These are phyloP conservation scores for Pseudonectria foliicola DNA, from an alignment of 2,329 filamentous ascomycete genomes.

Conservation along the genomic window DNA sequence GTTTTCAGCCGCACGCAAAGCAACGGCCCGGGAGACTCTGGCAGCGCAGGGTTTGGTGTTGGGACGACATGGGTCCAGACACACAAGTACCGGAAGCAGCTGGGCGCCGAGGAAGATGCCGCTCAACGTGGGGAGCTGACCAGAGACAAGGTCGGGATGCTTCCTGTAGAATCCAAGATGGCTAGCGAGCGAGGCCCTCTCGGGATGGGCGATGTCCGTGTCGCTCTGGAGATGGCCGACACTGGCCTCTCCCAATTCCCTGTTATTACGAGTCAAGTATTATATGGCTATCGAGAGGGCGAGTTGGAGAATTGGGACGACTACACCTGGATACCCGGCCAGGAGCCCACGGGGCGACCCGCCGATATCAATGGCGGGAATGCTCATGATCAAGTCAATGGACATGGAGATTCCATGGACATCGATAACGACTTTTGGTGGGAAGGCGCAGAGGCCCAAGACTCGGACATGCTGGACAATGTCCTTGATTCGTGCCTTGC, in stretches of 20 bases:
- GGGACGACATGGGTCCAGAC: slow-evolving; percentile 71
- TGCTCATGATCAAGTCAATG: slow-evolving; percentile 37
- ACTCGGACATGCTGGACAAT: slow-evolving; percentile 46
- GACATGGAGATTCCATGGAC: slow-evolving; percentile 51
- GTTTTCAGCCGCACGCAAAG: slow-evolving; percentile 58
- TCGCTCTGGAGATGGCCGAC: slow-evolving; percentile 70
- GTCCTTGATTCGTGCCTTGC: slow-evolving; percentile 51
- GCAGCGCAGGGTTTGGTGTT: slow-evolving; percentile 55
- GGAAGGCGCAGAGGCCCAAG: slow-evolving; percentile 51
- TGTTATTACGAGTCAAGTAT: slow-evolving; percentile 62
- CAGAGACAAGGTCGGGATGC: slow-evolving; percentile 66
- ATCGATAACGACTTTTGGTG: slow-evolving; percentile 52
- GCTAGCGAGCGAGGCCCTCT: slow-evolving; percentile 65
- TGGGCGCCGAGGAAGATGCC: slow-evolving; percentile 68
- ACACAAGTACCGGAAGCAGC: slow-evolving; percentile 65
- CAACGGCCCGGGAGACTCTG: slow-evolving; percentile 57
- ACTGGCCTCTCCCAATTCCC: slow-evolving; percentile 72
- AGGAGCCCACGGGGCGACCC: slow-evolving; percentile 17
- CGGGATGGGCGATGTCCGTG: slow-evolving; percentile 68
- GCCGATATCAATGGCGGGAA: slow-evolving; percentile 29
- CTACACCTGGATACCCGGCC: slow-evolving; percentile 45
- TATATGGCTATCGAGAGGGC: slow-evolving; percentile 66
- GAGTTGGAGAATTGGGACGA: slow-evolving; percentile 63
- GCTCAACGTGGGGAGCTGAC: slow-evolving; percentile 66
- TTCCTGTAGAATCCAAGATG: slow-evolving; percentile 75